phyloP scores from a whole-genome alignment of 2,329 filamentous ascomycete species.

The Aureobasidium uvarum region DNA sequence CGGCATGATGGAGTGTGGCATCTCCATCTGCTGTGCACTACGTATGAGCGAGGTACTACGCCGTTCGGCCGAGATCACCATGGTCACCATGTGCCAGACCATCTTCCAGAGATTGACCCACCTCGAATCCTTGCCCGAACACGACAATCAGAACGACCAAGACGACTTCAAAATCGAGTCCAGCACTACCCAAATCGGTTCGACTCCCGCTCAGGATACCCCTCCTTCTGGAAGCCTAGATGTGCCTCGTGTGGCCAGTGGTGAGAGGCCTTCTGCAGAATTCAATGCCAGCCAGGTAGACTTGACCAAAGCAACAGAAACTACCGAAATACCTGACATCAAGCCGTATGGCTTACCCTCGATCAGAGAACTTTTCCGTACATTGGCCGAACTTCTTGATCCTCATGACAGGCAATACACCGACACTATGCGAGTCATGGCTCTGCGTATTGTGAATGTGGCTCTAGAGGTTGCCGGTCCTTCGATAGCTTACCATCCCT shows the following conservation, averaged over 20 bases:
- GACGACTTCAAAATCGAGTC: slow-evolving; percentile 84
- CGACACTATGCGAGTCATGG: slow-evolving; percentile 96
- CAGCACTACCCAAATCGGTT: slow-evolving; percentile 28
- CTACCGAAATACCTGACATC: slow-evolving; percentile 56
- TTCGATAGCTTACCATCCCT: slow-evolving; percentile 89
- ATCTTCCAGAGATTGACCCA: slow-evolving; percentile 95
- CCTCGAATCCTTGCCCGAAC: slow-evolving; percentile 57
- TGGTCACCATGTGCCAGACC: slow-evolving; percentile 99
- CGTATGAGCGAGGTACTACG: slow-evolving; percentile 87
- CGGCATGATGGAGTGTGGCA: slow-evolving; percentile 97
- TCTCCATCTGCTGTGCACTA: slow-evolving; percentile 95
- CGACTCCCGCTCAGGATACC: slow-evolving; percentile 19
- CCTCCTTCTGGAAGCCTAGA: slow-evolving; percentile 28
- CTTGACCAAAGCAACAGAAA: slow-evolving; percentile 42
- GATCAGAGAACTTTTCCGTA: slow-evolving; percentile 89
- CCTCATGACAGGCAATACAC: slow-evolving; percentile 91
- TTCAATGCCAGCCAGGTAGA: slow-evolving; percentile 45
- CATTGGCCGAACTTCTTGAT: slow-evolving; percentile 88
- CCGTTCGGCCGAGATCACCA: slow-evolving; percentile 89
- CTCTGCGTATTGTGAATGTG: slow-evolving; percentile 92
- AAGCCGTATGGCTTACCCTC: slow-evolving; percentile 92
- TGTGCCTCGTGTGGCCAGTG: slow-evolving; percentile 8
- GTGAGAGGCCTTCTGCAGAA: slow-evolving; percentile 27
- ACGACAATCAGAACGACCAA: slow-evolving; percentile 63
- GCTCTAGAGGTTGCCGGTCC: slow-evolving; percentile 94